A percentile compares a stretch with the other conserved stretches of the same genome.
Evolutionary conservation across 139 green algal genomes (phyloP).

Genomic region (Chlamydomonas sp.): DNA sequence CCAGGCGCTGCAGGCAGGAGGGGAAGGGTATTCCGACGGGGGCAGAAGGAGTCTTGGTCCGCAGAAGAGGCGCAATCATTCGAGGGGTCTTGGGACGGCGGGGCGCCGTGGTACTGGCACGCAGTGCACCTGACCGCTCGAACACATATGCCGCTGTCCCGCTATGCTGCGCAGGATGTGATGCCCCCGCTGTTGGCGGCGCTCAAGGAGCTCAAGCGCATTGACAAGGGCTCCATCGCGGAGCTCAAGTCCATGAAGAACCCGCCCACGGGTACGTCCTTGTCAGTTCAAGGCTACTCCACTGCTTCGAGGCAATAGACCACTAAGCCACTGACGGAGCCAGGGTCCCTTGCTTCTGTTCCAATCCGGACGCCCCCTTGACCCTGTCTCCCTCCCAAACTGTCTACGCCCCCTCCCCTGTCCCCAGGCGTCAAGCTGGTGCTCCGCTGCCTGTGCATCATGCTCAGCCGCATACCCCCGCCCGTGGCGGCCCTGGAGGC

Average conservation of each 20-base stretch:
- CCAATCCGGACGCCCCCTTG: neutral
- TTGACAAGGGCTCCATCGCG: slow-evolving; percentile 65
- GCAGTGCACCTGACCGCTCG: too few species aligned
- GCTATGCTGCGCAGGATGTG: neutral
- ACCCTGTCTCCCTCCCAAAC: neutral
- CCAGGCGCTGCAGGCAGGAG: slow-evolving; percentile 6
- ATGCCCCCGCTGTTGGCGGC: slow-evolving; percentile 46
- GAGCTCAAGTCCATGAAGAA: slow-evolving; percentile 63
- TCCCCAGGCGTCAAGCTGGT: slow-evolving; percentile 55
- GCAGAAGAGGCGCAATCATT: too few species aligned
- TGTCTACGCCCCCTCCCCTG: neutral
- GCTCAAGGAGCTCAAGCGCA: slow-evolving; percentile 45
- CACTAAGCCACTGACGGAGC: too few species aligned
- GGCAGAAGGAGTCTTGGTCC: too few species aligned
- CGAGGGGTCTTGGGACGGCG: too few species aligned
- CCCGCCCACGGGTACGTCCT: slow-evolving; percentile 38
- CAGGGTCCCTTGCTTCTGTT: too few species aligned
- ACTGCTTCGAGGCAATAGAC: neutral
- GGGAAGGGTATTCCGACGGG: too few species aligned
- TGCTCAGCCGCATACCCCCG: slow-evolving; percentile 49
- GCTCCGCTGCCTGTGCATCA: slow-evolving; percentile 59
- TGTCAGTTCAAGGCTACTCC: neutral
- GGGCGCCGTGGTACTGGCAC: too few species aligned
- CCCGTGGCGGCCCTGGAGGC: slow-evolving; percentile 18
- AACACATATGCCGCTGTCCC: too few species aligned